Evolutionary conservation across 331 rosid genomes (phyloP), one percentile per base, ranked within the genome.

Genomic region (Acacia pycnantha): DNA sequence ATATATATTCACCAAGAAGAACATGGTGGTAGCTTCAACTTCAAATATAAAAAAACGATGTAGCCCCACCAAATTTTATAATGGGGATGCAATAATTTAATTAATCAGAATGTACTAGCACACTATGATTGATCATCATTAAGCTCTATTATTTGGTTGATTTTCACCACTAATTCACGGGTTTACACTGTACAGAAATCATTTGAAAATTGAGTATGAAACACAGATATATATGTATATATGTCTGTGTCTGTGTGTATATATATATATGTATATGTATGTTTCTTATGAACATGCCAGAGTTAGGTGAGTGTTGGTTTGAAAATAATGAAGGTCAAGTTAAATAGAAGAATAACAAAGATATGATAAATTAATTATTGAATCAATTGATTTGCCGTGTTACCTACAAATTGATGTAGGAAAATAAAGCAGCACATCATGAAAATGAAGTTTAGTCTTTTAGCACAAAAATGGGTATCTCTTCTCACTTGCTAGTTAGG

Each of bases 311-410:
- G 74, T 46, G 13, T 15, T 14, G 77, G 74, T 69, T 68, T 79
- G 62, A 77, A 68, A 82, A 70, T 46, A 61, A 77, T 46, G 26
- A 41, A 43, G 71, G 50, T 31, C 8, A 53, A 19, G 22, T 66
- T 44, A 11, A 6, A 43, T 2, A 37, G 33, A 69, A 11, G 12
- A 59, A 79, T 58, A n/a, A 70, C 70, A 47, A 82, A 83, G 47
- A 21, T n/a, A 76, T 24, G 26, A 74, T 59, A 74, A 77, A 40
- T 51, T 19, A 59, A 59, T 22, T 26, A 53, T 22, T 51, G 56
- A 31, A 74, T 69, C 84, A 56, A 87, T 43, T 76, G 91, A 92
- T 84, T 86, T 87, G 89, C 82, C 88, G 78, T 84, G 87, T 84
- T 76, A 89, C 92, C 94, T 69, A 90, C 83, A 88, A 90, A 66